These are phyloP conservation scores for Dendryphion nanum DNA, from an alignment of 2,329 filamentous ascomycete genomes.

Conservation along the genomic window DNA sequence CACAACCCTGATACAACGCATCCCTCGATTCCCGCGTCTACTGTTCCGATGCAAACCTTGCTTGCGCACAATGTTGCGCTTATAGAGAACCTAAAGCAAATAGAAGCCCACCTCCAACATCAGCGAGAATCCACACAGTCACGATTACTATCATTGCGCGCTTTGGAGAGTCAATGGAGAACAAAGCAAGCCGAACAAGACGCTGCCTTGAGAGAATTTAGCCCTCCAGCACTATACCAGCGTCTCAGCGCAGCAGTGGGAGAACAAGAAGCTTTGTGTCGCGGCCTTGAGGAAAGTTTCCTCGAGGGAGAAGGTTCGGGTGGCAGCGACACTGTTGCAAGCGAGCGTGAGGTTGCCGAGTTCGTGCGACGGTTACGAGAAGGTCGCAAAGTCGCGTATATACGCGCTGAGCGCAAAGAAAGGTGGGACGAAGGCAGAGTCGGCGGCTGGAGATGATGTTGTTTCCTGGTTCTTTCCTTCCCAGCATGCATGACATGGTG, in stretches of 20 bases:
- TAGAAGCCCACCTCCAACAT: constrained; percentile 58
- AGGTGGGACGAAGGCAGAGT: constrained; percentile 96
- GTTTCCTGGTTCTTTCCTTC: neutral
- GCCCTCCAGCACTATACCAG: constrained; percentile 82
- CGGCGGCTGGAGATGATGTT: constrained; percentile 73
- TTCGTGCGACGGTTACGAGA: constrained; percentile 82
- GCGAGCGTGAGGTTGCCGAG: constrained; percentile 79
- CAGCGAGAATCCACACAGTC: constrained; percentile 73
- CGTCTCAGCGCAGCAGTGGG: constrained; percentile 71
- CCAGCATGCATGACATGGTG: no score
- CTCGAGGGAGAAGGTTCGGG: constrained; percentile 58
- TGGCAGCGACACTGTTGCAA: constrained; percentile 53
- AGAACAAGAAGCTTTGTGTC: constrained; percentile 80
- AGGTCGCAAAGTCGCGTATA: constrained; percentile 73
- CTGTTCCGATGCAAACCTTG: constrained; percentile 62
- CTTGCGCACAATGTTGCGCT: constrained; percentile 71
- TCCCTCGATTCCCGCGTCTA: constrained; percentile 66
- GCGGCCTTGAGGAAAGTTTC: constrained; percentile 89
- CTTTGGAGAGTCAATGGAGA: constrained; percentile 88
- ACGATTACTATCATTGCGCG: constrained; percentile 77
- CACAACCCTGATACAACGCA: constrained; percentile 67
- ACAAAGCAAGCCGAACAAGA: constrained; percentile 90
- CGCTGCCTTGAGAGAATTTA: constrained; percentile 76
- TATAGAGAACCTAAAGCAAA: constrained; percentile 60
- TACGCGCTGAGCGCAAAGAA: constrained; percentile 82